Evolutionary conservation across 2,329 filamentous ascomycete species (phyloP), one percentile per base, ranked within the genome.

Genomic region (Beauveria sp.): DNA sequence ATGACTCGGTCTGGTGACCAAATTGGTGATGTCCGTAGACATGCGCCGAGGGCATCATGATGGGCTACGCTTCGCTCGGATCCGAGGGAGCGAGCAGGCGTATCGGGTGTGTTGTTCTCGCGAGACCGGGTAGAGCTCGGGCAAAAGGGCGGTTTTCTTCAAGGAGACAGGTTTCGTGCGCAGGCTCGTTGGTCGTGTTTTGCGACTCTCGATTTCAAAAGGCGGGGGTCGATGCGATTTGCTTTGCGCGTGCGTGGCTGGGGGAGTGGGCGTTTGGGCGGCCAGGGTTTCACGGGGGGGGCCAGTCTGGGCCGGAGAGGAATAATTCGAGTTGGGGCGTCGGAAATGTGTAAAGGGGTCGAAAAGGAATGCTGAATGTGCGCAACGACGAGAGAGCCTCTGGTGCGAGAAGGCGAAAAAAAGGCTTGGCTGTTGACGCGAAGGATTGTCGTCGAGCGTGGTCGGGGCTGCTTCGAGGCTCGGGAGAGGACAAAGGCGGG

Each of bases 1-100:
- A 76, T 66, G 83, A 80, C 63, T 87, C 85, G 52, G 77, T 77
- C 71, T 87, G 85, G 56, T 81, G 81, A 66, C 82, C 82, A 70
- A 86, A 86, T 68, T 87, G 85, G 69, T 86, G 86, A 70, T 89
- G 86, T 65, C 83, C 85, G 74, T 87, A 88, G 70, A 87, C 79
- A 74, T 86, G 85, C 68, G 82, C 77, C 70, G 82, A 80, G 63
- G 81, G 81, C 78, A 87, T 83, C 85, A 87, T 87, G 67, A 26
- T 54, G 42, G 56, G 56, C 56, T 42, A 43, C 18, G 20, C 34
- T 50, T 42, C 22, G 16, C 34, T 58, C 45, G 18, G 22, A 16
- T 16, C 12, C 18, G 24, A 42, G 16, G 30, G 34, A 30, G 34
- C 16, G 3, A 28, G 45, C 26, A 26, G 10, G n/a, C n/a, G 22